Conservation (phyloP, 164 flowering plant species). For the Euptelea pleiosperma region DNA sequence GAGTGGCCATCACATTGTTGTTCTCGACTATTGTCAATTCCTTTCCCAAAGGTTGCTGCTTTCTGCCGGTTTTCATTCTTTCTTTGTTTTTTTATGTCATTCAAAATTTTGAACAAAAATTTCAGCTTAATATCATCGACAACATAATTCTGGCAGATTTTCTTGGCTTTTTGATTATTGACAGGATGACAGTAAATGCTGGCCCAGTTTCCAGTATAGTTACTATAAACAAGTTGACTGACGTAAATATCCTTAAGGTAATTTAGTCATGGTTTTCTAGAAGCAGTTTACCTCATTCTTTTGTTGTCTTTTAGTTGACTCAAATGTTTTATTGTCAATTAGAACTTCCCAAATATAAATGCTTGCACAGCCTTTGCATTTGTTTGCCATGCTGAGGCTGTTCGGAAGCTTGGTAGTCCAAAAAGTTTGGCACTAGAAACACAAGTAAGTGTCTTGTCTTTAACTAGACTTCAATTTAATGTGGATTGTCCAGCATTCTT, state of each 20-base stretch:
- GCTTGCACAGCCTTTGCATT: conserved; percentile 62
- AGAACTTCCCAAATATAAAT: conserved; percentile 69
- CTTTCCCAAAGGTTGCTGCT: conserved; percentile 69
- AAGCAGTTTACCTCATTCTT: not conserved
- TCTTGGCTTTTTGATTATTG: conserved; percentile 10
- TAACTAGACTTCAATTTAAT: too few relatives aligned
- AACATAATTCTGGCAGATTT: not conserved
- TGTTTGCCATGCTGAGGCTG: conserved; percentile 40
- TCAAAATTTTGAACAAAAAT: not conserved
- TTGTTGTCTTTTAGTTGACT: not conserved
- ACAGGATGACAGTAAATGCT: conserved; percentile 42
- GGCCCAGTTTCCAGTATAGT: conserved; percentile 35
- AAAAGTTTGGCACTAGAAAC: conserved; percentile 49
- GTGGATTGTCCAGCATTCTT: too few relatives aligned
- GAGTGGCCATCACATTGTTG: conserved; percentile 36
- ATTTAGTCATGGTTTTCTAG: not conserved
- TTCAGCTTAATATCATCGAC: not conserved
- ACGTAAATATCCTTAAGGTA: conserved; percentile 54
- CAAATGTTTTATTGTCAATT: conserved; percentile 14
- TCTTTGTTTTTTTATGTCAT: not conserved
- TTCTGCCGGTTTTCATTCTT: too few relatives aligned
- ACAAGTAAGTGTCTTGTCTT: conserved; percentile 58
- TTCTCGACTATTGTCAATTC: conserved; percentile 52
- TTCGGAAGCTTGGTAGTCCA: conserved; percentile 28
- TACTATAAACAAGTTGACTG: conserved; percentile 39